Percentiles rank a stretch among this genome's conserved stretches.
Evolutionary conservation across 2,329 filamentous ascomycete genomes (phyloP).

Genomic region (Fusarium sp.): DNA sequence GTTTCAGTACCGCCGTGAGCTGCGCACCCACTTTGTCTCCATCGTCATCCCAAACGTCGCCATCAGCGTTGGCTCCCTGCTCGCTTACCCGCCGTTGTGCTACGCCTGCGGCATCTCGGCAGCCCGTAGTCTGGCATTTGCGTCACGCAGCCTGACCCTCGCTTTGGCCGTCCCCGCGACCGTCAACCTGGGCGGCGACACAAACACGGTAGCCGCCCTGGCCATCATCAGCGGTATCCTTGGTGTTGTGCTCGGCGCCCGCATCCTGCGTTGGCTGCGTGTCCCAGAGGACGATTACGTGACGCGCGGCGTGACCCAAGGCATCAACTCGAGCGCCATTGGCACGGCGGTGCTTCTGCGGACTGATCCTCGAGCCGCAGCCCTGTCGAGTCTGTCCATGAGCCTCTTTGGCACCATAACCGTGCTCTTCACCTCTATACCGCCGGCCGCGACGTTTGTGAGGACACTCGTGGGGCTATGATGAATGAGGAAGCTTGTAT

Average conservation of each 20-base stretch:
- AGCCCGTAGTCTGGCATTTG: slow-evolving; percentile 65
- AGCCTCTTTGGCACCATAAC: slow-evolving; percentile 70
- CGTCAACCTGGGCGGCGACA: slow-evolving; percentile 67
- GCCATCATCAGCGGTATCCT: slow-evolving; percentile 71
- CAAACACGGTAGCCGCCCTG: slow-evolving; percentile 66
- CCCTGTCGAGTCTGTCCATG: slow-evolving; percentile 71
- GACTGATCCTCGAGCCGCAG: slow-evolving; percentile 69
- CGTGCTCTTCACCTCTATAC: slow-evolving; percentile 68
- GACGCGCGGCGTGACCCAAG: slow-evolving; percentile 71
- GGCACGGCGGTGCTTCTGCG: slow-evolving; percentile 68
- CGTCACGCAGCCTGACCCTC: slow-evolving; percentile 67
- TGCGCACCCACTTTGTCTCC: slow-evolving; percentile 63
- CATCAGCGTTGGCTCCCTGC: slow-evolving; percentile 65
- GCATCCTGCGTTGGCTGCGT: slow-evolving; percentile 60
- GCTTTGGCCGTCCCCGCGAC: slow-evolving; percentile 70
- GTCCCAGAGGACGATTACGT: slow-evolving; percentile 74
- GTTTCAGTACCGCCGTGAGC: slow-evolving; percentile 69
- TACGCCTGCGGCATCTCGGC: slow-evolving; percentile 66
- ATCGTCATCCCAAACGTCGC: slow-evolving; percentile 66
- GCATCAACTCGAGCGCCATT: slow-evolving; percentile 70
- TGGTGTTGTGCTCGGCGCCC: slow-evolving; percentile 66
- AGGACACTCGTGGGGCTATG: slow-evolving; percentile 60
- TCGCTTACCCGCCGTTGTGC: slow-evolving; percentile 68
- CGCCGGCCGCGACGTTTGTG: slow-evolving; percentile 62
- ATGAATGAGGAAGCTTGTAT: not conserved